Base-by-base conservation (phyloP, 2,329 filamentous ascomycete species). In the Thermoascus crustaceus region DNA sequence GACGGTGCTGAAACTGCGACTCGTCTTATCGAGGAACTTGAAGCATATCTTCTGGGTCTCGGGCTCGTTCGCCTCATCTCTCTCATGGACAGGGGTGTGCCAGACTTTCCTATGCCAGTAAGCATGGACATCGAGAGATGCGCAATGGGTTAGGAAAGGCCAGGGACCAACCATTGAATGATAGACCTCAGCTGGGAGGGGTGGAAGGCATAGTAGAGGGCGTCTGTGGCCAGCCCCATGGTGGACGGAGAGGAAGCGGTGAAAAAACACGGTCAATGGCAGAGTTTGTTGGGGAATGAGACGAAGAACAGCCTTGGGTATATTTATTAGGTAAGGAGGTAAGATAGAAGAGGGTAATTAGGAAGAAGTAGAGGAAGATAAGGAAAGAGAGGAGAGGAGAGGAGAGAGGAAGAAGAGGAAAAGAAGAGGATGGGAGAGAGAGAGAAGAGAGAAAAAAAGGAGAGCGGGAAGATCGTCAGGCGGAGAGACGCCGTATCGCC, bases 11-110 rank as follows among this genome's bases (percentile, higher is more conserved):
- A 98, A 98, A 60, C 87, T 95, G 41, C 91, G 84, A 58, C 88
- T 95, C 34, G 91, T 98, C 68, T 82, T 48, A 52, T 89, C 73
- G 46, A 98, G 77, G 61, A 83, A 85, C 45, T 83, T 69, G 69
- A 94, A 96, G 71, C 91, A 96, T 71, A 78, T 72, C 60, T 77
- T 76, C 42, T 93, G 73, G 10, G 81, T 81, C 35, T 72, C 68
- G 18, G 78, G 71, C 64, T 96, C 91, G 48, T 84, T 84, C 42
- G 71, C 69, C 45, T 76, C 72, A 54, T 94, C 75, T 56, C 89
- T 85, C 57, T 73, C 76, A 69, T 96, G 86, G 13, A 94, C 86
- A 8, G 91, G 82, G 45, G 94, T 86, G 68, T 96, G 91, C 87
- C 88, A 96, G 50, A 94, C 69, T 69, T 94, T 94, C 87, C 87